A percentile compares a stretch with the other conserved stretches of the same genome.
Conservation (phyloP, 768 basidiomycete genomes). For the Lactarius vividus region DNA sequence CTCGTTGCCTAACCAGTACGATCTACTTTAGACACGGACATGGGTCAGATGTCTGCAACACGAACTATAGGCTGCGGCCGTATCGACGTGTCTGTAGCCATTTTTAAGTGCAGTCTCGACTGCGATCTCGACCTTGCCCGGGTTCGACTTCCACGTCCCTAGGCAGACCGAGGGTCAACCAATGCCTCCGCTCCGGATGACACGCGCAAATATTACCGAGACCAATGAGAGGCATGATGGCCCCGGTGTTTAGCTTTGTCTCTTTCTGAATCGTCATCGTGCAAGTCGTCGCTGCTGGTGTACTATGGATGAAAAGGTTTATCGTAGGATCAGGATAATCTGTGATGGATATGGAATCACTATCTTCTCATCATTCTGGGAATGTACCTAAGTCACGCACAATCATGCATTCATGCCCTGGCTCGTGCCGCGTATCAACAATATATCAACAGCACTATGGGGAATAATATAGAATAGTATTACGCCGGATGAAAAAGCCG, state of each 20-base stretch:
- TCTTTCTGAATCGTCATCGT: constrained; percentile 14
- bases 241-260: constrained; percentile 69
- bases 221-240: constrained; percentile 57
- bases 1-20: constrained; percentile 51
- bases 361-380: too few species aligned
- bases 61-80: constrained; percentile 57
- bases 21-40: not conserved
- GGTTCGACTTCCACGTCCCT: constrained; percentile 79
- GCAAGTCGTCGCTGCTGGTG: not conserved
- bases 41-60: not conserved
- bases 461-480: too few species aligned
- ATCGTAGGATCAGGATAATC: not conserved
- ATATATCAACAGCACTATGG: not conserved
- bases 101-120: constrained; percentile 69
- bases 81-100: constrained; percentile 76
- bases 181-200: constrained; percentile 28
- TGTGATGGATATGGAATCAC: not conserved
- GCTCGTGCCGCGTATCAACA: too few species aligned
- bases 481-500: too few species aligned
- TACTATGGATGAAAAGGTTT: not conserved
- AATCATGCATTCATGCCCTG: too few species aligned
- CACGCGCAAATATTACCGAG: constrained; percentile 58
- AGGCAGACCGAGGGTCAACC: constrained; percentile 8
- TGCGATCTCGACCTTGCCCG: constrained; percentile 69
- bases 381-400: too few species aligned